Conservation (phyloP, 495 filamentous ascomycete genomes). For the Lasiosphaeris hirsuta region DNA sequence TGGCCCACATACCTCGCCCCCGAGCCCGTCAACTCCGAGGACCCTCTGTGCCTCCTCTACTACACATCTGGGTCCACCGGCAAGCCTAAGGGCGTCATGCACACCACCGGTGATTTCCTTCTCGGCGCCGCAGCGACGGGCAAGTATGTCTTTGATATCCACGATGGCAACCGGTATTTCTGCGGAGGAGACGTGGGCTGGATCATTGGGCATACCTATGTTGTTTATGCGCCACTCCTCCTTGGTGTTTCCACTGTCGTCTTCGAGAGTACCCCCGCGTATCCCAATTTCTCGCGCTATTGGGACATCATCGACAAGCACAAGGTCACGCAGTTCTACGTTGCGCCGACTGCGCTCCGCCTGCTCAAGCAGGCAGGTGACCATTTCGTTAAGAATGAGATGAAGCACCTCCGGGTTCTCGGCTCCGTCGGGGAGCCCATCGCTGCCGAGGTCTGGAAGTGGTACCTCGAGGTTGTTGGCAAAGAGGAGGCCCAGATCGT, state of each 20-base stretch:
- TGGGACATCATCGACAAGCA: constrained; percentile 98
- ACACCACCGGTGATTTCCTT: constrained; percentile 93
- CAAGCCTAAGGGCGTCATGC: constrained; percentile 98
- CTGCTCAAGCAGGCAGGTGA: constrained; percentile 93
- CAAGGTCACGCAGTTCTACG: constrained; percentile 96
- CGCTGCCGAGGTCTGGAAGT: constrained; percentile 98
- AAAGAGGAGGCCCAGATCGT: constrained; percentile 91
- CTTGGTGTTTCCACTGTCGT: constrained; percentile 93
- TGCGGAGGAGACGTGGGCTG: constrained; percentile 98
- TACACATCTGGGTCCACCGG: constrained; percentile 97
- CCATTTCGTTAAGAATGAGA: constrained; percentile 80
- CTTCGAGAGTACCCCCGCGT: constrained; percentile 98
- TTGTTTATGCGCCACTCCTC: constrained; percentile 92
- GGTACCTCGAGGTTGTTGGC: constrained; percentile 96
- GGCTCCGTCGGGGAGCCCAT: constrained; percentile 99
- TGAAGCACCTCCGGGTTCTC: constrained; percentile 84
- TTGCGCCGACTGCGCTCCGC: constrained; percentile 90
- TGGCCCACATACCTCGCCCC: constrained; percentile 88
- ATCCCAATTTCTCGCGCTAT: constrained; percentile 96
- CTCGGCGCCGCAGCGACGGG: constrained; percentile 89
- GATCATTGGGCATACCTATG: constrained; percentile 99
- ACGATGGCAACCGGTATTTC: constrained; percentile 89
- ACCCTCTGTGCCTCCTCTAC: constrained; percentile 95
- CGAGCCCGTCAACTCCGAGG: constrained; percentile 84
- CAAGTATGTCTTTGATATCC: constrained; percentile 99